Percentiles rank a stretch among this genome's conserved stretches.
Conservation (phyloP, 306 rosid genomes). For the Erythrophleum fordii region DNA sequence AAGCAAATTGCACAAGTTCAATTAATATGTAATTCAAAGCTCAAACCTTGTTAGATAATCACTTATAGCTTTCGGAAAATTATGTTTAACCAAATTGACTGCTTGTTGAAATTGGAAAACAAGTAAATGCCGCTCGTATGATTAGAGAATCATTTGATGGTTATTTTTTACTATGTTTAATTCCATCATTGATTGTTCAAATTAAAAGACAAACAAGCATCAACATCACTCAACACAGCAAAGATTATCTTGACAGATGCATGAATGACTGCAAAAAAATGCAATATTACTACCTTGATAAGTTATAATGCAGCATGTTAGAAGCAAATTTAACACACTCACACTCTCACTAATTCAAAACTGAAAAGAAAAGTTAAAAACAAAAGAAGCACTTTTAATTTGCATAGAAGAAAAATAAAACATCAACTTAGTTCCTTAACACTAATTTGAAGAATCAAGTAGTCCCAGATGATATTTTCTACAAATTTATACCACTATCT, state of each 20-base stretch:
- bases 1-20: conserved; percentile 1
- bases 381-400: not conserved
- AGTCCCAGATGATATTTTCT: not conserved
- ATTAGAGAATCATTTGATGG: not conserved
- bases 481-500: not conserved
- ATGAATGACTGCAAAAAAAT: not conserved
- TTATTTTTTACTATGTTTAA: conserved; percentile 18
- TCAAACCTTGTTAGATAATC: conserved; percentile 5
- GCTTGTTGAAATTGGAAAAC: conserved; percentile 20
- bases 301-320: conserved; percentile 19
- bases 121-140: not conserved
- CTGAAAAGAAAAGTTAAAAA: too few relatives aligned
- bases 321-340: not conserved
- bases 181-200: not conserved
- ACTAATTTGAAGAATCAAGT: conserved; percentile 20
- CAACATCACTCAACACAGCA: conserved; percentile 9
- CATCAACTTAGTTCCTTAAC: not conserved
- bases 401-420: conserved; percentile 10
- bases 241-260: not conserved
- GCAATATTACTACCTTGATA: not conserved
- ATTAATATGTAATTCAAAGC: not conserved
- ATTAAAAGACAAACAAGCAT: conserved; percentile 3
- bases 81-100: not conserved
- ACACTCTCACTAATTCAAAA: not conserved
- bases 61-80: conserved; percentile 17